These are phyloP conservation scores for Rosa multiflora DNA, from an alignment of 306 rosid genomes.

Conservation along the genomic window DNA sequence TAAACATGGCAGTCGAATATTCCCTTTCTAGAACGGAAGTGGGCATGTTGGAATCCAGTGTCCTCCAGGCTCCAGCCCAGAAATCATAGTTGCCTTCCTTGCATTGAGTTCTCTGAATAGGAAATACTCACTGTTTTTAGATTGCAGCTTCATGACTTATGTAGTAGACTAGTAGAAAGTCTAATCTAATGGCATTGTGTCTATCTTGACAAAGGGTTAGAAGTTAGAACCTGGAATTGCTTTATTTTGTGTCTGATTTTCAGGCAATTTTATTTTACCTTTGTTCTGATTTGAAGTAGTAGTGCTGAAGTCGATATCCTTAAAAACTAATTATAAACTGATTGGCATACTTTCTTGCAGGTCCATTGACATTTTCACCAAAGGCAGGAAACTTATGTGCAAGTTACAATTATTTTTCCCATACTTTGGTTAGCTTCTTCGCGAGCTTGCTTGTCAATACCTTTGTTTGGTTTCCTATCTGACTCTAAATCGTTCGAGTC, in stretches of 20 bases:
- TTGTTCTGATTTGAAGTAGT: background rate
- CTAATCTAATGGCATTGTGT: background rate
- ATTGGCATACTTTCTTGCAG: background rate
- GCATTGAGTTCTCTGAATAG: background rate
- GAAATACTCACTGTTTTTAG: background rate
- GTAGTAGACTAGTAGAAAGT: background rate
- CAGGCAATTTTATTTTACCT: background rate
- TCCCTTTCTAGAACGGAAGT: background rate
- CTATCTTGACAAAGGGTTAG: background rate
- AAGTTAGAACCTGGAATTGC: background rate
- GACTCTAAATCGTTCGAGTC: background rate
- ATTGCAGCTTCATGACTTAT: background rate
- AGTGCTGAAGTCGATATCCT: background rate
- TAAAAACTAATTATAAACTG: background rate
- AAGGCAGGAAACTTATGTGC: conserved; percentile 6
- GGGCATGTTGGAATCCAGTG: background rate
- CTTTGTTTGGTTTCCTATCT: background rate
- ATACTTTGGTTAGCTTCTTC: background rate
- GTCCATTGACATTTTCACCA: background rate
- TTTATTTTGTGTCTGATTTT: background rate
- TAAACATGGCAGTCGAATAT: too few species aligned
- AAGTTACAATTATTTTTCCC: background rate
- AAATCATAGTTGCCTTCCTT: background rate
- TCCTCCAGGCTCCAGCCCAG: background rate
- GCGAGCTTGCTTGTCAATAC: background rate